phyloP scores from a whole-genome alignment of 768 basidiomycete genomes.

The Psilocybe sp. region DNA sequence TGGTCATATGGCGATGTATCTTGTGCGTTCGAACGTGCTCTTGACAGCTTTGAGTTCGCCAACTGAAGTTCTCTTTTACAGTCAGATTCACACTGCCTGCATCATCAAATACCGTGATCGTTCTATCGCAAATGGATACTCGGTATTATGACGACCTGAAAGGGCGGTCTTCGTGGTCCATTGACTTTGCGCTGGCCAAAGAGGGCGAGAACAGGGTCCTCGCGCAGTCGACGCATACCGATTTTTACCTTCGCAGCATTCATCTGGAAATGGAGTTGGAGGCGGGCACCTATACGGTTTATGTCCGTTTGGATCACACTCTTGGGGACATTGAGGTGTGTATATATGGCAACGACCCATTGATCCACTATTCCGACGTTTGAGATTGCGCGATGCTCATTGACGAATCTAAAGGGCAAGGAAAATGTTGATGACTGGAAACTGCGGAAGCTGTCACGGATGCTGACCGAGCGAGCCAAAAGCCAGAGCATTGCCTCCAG shows the following conservation, averaged over 20 bases:
- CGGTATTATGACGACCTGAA: conserved; percentile 49
- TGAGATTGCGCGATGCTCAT: background rate
- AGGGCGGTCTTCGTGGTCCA: conserved; percentile 39
- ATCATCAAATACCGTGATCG: conserved; percentile 41
- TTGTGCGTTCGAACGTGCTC: conserved; percentile 31
- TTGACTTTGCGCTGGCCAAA: conserved; percentile 51
- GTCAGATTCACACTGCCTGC: conserved; percentile 44
- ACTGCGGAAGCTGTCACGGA: conserved; percentile 35
- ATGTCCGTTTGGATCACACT: conserved; percentile 35
- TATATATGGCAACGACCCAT: background rate
- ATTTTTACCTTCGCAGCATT: conserved; percentile 37
- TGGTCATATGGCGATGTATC: conserved; percentile 56
- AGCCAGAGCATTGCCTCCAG: conserved; percentile 46
- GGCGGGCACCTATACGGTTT: conserved; percentile 42
- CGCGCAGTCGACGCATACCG: conserved; percentile 33
- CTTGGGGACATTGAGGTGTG: conserved; percentile 21
- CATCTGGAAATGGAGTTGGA: conserved; percentile 41
- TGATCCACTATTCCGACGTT: background rate
- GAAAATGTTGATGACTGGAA: conserved; percentile 29
- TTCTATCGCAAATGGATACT: conserved; percentile 48
- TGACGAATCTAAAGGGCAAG: conserved; percentile 10
- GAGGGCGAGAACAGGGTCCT: conserved; percentile 37
- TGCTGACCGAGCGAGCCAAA: conserved; percentile 42
- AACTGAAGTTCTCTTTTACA: conserved; percentile 14
- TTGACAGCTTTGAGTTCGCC: background rate